Base-by-base conservation (phyloP, 768 basidiomycete genomes). In the Suillus occidentalis region DNA sequence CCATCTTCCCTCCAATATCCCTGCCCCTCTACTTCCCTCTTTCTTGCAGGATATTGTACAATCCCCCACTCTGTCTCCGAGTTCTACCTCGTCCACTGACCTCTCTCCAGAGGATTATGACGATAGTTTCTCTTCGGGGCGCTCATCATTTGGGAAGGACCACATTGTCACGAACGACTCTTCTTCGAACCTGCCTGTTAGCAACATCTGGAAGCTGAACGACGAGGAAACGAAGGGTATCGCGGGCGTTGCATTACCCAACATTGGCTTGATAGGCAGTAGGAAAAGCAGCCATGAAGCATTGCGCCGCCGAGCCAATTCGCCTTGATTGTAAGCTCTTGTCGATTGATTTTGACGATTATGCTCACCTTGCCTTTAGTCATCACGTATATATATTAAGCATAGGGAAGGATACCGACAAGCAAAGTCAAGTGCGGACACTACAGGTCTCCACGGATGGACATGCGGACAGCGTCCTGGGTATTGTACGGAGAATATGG, bases 31-130 rank as follows among this genome's bases (percentile, higher is more conserved):
- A 47, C 80, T 92, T n/a, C 91, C 91, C 4, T 86, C 90, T 9
- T 92, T 91, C 78, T 74, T 92, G 67, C 88, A 90, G 71, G 89
- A 91, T 67, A 87, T 90, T 28, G 84, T 91, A 22, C 85, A 87
- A 70, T 85, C 87, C 1, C 88, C 88, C n/a, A 83, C 86, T 12
- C 75, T 85, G 57, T 89, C 89, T 6, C 85, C 89, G 22, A 82
- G 87, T 6, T 87, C 86, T 18, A 82, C 88, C 10, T 88, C 86
- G 7, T 89, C 88, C 2, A 84, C 87, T 5, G 89, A 90, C 63
- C 73, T 89, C 50, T 87, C 87, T 4, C 77, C 86, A 20, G 89
- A 90, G 66, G 89, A 89, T 60, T 75, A 72, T 36, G 76, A 85
- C 22, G 82, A 83, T 18, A 63, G 75, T 20, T 56, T 70, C 5